A percentile compares a stretch with the other conserved stretches of the same genome.
phyloP scores from a whole-genome alignment of 257 asterid genomes.

The Ballota nigra region DNA sequence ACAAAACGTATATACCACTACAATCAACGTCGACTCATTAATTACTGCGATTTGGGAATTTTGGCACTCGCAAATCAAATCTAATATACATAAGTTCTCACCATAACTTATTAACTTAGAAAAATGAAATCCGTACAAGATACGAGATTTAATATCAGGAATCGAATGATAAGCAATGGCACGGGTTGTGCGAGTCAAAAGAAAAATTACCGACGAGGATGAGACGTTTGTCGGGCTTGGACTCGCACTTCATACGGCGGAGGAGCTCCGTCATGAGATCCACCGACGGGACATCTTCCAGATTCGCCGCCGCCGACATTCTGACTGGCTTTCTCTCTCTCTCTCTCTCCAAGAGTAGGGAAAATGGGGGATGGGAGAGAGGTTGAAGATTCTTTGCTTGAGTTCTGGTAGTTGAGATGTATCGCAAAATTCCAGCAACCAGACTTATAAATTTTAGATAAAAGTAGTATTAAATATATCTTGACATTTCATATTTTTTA shows the following conservation, averaged over 20 bases:
- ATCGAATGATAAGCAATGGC: background rate
- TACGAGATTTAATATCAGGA: background rate
- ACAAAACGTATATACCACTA: background rate
- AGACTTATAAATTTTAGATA: background rate
- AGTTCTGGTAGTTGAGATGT: constrained; percentile 18
- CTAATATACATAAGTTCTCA: constrained; percentile 12
- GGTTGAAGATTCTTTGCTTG: constrained; percentile 24
- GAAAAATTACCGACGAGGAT: constrained; percentile 60
- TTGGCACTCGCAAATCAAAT: background rate
- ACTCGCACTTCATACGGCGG: constrained; percentile 66
- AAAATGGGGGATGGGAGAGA: background rate
- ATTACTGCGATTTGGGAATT: background rate
- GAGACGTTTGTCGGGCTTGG: constrained; percentile 85
- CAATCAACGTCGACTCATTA: constrained; percentile 10
- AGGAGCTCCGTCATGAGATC: constrained; percentile 82
- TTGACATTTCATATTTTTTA: background rate
- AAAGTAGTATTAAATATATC: background rate
- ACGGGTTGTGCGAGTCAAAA: background rate
- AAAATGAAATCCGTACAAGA: background rate
- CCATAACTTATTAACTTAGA: background rate
- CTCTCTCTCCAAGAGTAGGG: background rate
- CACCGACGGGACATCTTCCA: constrained; percentile 68
- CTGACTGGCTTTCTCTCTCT: background rate
- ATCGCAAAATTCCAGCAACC: constrained; percentile 7
- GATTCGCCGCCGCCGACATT: constrained; percentile 34